These are phyloP conservation scores for Dendrobium officinale DNA, from an alignment of 106 monocot genomes.

Conservation along the genomic window DNA sequence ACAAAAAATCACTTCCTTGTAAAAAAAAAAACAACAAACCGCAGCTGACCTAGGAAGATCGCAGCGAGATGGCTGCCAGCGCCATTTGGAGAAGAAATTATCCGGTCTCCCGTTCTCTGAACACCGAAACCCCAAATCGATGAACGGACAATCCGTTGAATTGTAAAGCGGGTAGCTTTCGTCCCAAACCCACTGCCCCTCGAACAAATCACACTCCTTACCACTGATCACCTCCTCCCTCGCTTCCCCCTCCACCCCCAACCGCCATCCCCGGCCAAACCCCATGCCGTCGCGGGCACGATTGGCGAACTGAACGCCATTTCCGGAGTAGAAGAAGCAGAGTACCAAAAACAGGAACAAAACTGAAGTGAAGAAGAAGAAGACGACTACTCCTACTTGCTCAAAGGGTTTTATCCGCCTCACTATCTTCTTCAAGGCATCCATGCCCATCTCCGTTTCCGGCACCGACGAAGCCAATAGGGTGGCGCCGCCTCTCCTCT, in stretches of 20 bases:
- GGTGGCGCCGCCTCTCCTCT: neutral
- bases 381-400: slow-evolving; percentile 10
- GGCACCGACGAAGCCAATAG: neutral
- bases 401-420: slow-evolving; percentile 27
- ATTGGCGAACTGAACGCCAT: neutral
- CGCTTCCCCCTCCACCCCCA: neutral
- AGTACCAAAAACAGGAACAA: slow-evolving; percentile 23
- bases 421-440: neutral
- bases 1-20: neutral
- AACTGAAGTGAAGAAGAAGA: slow-evolving; percentile 22
- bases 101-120: slow-evolving; percentile 48
- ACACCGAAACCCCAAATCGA: slow-evolving; percentile 54
- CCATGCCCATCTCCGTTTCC: neutral
- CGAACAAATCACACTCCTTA: slow-evolving; percentile 26
- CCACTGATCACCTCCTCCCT: neutral
- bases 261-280: neutral
- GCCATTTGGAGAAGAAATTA: slow-evolving; percentile 35
- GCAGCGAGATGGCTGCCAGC: slow-evolving; percentile 46
- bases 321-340: slow-evolving; percentile 17
- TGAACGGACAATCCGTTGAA: slow-evolving; percentile 32
- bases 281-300: neutral
- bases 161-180: slow-evolving; percentile 43
- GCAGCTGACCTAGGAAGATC: slow-evolving; percentile 29
- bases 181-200: slow-evolving; percentile 61
- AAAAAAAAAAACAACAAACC: neutral